Evolutionary conservation across 495 filamentous ascomycete genomes (phyloP), one percentile per base, ranked within the genome.

Genomic region (Neurospora hispaniola): DNA sequence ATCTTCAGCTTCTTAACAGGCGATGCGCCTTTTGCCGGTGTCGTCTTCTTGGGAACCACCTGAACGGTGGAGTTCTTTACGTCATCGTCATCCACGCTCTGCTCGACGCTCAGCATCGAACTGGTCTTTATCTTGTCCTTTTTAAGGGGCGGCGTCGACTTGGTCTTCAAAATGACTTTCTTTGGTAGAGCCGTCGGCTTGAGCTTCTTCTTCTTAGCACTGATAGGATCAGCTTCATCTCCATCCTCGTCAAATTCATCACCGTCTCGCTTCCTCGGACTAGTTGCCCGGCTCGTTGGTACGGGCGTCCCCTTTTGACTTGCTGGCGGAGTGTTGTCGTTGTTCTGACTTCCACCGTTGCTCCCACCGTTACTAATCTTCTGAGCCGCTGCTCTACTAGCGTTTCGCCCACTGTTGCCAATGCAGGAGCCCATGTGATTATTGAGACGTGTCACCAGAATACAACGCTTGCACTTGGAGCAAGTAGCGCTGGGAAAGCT

Each of bases 391-490:
- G 85, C 84, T 71, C 90, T 85, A 73, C 90, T 90, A 20, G 88
- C 88, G 76, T 88, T 88, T 27, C 93, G 85, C 18, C 92, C 91
- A 68, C 87, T 89, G 46, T 93, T 89, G 40, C 92, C 92, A 76
- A 96, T 89, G 78, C 92, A 94, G 69, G 92, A 90, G 46, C 92
- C 91, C 82, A 96, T 85, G 81, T 96, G 93, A 77, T 93, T 91
- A 76, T 93, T 94, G 46, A 86, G 76, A 12, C 85, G 81, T 68
- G 85, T 85, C 59, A 86, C 85, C 69, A 86, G 78, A 71, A 86
- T 86, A 76, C 85, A 86, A 23, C 85, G 77, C 78, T 86, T 86
- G 80, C 85, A 86, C 73, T 86, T 86, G 79, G 81, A 83, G 74
- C 85, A 86, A 8, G 85, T 86, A 20, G 85, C 85, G 66, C 84